Base-by-base conservation (phyloP, 2,329 filamentous ascomycete species). In the Cladosporium oxysporum region DNA sequence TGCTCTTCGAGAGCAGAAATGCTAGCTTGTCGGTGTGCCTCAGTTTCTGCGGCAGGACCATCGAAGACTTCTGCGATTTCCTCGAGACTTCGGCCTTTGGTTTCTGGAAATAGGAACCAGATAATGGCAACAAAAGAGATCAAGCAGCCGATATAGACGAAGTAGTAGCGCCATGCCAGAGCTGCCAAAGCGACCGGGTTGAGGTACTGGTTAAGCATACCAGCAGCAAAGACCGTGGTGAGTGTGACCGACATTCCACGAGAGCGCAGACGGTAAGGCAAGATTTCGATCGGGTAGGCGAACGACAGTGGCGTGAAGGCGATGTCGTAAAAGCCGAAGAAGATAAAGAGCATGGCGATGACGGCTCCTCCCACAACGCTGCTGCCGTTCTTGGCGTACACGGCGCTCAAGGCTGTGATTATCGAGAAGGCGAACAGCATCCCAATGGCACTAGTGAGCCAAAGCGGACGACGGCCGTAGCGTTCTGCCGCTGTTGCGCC, bases 21-120 rank as follows among this genome's bases (percentile, higher is more conserved):
- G 4, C 60, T 62, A 41, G 60, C 60, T 3, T 33, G 49, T 1
- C 60, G 21, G 49, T 62, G 60, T 28, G 60, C 60, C 49, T 62
- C 60, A 7, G 60, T 62, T n/a, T 62, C 60, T 21, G 60, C 60
- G 29, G 60, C 21, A 58, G 65, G 66, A 8, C 57, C 62, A 28
- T 65, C 62, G 31, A 68, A 68, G 10, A 68, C 44, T 12, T 60
- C 58, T 23, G 71, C 72, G 11, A 74, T 72, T 52, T 73, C 72
- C 35, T 74, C 72, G 12, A 74, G 68, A 11, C 68, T 66, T 21
- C 69, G 63, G 23, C 68, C 65, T 21, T 62, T 52, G 0, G 72
- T 74, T 53, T 73, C 71, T 0, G 70, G 72, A 50, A 89, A 93
- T 0, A 83, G 11, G 1, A 87, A 85, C 52, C 90, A 90, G 10